A percentile compares a stretch with the other conserved stretches of the same genome.
These are phyloP conservation scores for Plantago ovata DNA, from an alignment of 257 asterid species.

Conservation along the genomic window DNA sequence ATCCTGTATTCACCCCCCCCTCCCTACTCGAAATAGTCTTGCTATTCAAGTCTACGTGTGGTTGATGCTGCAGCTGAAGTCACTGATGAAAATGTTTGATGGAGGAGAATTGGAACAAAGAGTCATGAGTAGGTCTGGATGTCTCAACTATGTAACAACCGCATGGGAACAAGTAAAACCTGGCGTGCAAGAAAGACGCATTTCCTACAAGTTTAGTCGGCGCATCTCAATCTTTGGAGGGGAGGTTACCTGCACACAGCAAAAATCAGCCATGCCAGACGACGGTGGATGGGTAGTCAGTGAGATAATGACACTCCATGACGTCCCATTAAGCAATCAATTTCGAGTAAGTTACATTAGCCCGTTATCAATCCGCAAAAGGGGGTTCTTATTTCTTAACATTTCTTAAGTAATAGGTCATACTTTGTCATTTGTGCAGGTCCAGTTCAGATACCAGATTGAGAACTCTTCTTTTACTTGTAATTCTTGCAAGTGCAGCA, in stretches of 20 bases:
- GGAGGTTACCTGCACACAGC: slow-evolving; percentile 75
- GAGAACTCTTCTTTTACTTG: slow-evolving; percentile 38
- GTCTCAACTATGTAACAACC: slow-evolving; percentile 57
- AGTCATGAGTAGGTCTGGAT: slow-evolving; percentile 79
- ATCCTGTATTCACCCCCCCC: neutral
- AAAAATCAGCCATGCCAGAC: slow-evolving; percentile 36
- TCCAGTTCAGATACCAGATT: slow-evolving; percentile 52
- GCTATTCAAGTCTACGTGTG: slow-evolving; percentile 6
- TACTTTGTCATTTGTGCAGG: slow-evolving; percentile 37
- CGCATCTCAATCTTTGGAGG: slow-evolving; percentile 73
- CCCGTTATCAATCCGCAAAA: neutral
- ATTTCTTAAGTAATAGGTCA: neutral
- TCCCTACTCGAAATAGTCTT: neutral
- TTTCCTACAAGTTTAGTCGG: slow-evolving; percentile 65
- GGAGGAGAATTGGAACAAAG: slow-evolving; percentile 77
- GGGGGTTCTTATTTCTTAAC: too few relatives aligned
- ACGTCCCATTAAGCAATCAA: slow-evolving; percentile 63
- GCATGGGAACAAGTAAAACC: slow-evolving; percentile 50
- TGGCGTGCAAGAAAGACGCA: slow-evolving; percentile 45
- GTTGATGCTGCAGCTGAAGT: slow-evolving; percentile 41
- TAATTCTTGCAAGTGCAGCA: slow-evolving; percentile 54
- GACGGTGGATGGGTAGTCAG: slow-evolving; percentile 55
- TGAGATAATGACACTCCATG: slow-evolving; percentile 67
- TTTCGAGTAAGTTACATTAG: slow-evolving; percentile 54
- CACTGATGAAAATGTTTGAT: slow-evolving; percentile 64